Evolutionary conservation across 768 basidiomycete genomes (phyloP).

Genomic region (Thelephora ganbajun): DNA sequence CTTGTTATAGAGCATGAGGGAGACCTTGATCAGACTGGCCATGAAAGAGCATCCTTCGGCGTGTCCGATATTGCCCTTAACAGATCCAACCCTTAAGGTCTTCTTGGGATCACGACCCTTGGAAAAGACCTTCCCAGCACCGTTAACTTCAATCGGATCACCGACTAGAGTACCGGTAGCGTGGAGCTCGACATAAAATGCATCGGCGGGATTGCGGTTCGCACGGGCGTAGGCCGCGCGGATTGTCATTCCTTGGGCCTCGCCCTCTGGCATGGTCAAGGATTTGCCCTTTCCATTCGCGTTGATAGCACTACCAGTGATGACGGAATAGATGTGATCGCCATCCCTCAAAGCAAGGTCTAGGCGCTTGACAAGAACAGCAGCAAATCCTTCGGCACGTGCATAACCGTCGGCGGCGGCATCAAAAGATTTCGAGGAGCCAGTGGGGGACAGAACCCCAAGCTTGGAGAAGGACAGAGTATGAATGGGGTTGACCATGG

Average conservation of each 20-base stretch:
- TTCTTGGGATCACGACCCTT: constrained; percentile 11
- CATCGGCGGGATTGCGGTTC: constrained; percentile 15
- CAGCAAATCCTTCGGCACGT: constrained; percentile 14
- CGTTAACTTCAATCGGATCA: constrained; percentile 14
- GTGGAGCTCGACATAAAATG: constrained; percentile 14
- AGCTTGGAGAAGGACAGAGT: constrained; percentile 22
- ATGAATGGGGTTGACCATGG: constrained; percentile 16
- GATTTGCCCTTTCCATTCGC: constrained; percentile 21
- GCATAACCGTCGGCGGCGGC: constrained; percentile 24
- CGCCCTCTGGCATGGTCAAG: constrained; percentile 21
- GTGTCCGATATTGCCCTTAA: constrained; percentile 33
- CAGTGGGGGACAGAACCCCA: constrained; percentile 22
- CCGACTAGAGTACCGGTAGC: constrained; percentile 14
- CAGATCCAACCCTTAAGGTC: constrained; percentile 22
- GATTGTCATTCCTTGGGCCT: constrained; percentile 21
- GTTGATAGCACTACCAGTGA: constrained; percentile 20
- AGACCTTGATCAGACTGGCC: constrained; percentile 20
- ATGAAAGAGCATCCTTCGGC: constrained; percentile 19
- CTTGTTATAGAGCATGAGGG: constrained; percentile 13
- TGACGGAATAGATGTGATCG: constrained; percentile 18
- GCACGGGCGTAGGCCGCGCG: constrained; percentile 18
- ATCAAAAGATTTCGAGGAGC: constrained; percentile 29
- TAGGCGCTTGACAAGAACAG: constrained; percentile 20
- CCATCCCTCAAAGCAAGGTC: constrained; percentile 18
- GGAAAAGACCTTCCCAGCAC: constrained; percentile 15